These are phyloP conservation scores for Macaranga tanarius DNA, from an alignment of 441 rosid species.

Conservation along the genomic window DNA sequence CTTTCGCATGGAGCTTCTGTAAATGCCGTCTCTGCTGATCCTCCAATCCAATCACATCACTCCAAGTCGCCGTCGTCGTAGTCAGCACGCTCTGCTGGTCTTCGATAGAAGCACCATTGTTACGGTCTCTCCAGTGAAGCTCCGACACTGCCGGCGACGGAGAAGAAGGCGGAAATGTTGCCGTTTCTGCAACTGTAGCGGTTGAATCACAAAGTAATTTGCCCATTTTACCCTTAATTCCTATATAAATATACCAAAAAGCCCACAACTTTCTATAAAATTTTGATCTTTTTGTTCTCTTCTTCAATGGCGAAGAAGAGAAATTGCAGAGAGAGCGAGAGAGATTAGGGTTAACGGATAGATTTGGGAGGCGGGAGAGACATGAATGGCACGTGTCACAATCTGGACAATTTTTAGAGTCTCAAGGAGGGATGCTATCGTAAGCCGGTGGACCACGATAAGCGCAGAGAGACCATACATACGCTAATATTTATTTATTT, in stretches of 20 bases:
- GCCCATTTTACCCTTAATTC: constrained; percentile 51
- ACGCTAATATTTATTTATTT: too few species aligned
- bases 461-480: constrained; percentile 11
- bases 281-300: constrained; percentile 1
- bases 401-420: constrained; percentile 21
- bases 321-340: constrained; percentile 32
- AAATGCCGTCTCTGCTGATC: constrained; percentile 82
- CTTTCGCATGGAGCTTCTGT: constrained; percentile 65
- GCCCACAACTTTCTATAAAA: background rate
- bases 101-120: constrained; percentile 34
- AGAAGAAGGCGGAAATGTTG: constrained; percentile 18
- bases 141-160: constrained; percentile 52
- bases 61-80: constrained; percentile 44
- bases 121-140: constrained; percentile 58
- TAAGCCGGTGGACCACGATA: constrained; percentile 35
- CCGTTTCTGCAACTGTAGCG: constrained; percentile 26
- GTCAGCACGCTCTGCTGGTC: constrained; percentile 28
- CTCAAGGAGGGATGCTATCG: constrained; percentile 33
- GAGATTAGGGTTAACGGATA: constrained; percentile 52
- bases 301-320: constrained; percentile 26
- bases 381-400: constrained; percentile 42
- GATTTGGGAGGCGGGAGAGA: constrained; percentile 57
- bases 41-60: constrained; percentile 75
- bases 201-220: constrained; percentile 74
- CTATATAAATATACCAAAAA: background rate